A percentile compares a stretch with the other conserved stretches of the same genome.
These are phyloP conservation scores for Fraxinus albicans DNA, from an alignment of 305 asterid species.

Conservation along the genomic window DNA sequence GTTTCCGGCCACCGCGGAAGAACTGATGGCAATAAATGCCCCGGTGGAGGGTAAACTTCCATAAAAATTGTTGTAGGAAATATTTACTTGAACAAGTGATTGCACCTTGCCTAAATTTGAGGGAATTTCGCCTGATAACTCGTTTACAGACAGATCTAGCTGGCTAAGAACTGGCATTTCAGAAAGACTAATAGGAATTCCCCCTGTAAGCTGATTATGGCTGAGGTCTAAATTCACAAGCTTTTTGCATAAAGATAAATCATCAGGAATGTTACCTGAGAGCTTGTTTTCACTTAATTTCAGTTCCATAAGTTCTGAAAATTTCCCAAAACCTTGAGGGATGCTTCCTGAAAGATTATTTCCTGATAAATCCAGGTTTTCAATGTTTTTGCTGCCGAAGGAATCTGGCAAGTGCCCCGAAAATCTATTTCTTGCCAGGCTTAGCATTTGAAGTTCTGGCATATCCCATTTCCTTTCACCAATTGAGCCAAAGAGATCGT, in stretches of 20 bases:
- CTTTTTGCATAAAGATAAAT: slow-evolving; percentile 57
- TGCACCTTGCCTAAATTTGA: slow-evolving; percentile 52
- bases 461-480: slow-evolving; percentile 57
- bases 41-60: slow-evolving; percentile 71
- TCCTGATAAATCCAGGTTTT: slow-evolving; percentile 60
- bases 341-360: slow-evolving; percentile 55
- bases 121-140: slow-evolving; percentile 60
- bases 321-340: slow-evolving; percentile 44
- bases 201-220: slow-evolving; percentile 52
- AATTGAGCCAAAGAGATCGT: slow-evolving; percentile 53
- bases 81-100: slow-evolving; percentile 67
- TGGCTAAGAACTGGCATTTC: slow-evolving; percentile 72
- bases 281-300: slow-evolving; percentile 50
- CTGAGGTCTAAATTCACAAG: slow-evolving; percentile 72
- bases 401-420: slow-evolving; percentile 47
- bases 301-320: slow-evolving; percentile 54
- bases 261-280: slow-evolving; percentile 58
- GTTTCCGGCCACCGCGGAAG: slow-evolving; percentile 56
- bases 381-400: slow-evolving; percentile 61
- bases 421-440: slow-evolving; percentile 53
- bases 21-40: slow-evolving; percentile 66
- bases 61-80: slow-evolving; percentile 64
- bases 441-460: slow-evolving; percentile 83
- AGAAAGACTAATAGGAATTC: slow-evolving; percentile 58
- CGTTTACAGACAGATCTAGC: slow-evolving; percentile 70